Conservation (phyloP, 228 moss, liverwort and hornwort species). For the Sphagnum fallax region DNA sequence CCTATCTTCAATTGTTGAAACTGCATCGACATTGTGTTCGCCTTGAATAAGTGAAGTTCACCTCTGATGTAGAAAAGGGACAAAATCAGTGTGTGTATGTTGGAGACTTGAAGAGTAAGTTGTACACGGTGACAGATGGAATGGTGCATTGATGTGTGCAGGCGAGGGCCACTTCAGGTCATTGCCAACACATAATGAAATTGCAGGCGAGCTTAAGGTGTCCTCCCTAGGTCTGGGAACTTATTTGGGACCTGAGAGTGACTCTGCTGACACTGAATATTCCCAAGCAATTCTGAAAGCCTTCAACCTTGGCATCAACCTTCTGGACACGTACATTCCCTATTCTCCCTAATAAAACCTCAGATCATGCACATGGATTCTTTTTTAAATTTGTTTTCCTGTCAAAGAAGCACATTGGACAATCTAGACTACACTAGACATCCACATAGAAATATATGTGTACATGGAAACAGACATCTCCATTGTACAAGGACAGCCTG, state of each 20-base stretch:
- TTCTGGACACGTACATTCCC: slow-evolving; percentile 41
- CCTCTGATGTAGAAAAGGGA: not conserved
- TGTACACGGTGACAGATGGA: not conserved
- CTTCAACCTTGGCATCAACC: slow-evolving; percentile 29
- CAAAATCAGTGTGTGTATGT: not conserved
- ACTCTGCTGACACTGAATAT: slow-evolving; percentile 24
- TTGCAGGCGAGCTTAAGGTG: slow-evolving; percentile 22
- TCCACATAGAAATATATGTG: no score
- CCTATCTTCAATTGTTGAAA: no score
- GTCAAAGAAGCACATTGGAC: no score
- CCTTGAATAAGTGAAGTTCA: no score
- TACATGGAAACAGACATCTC: no score
- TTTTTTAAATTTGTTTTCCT: no score
- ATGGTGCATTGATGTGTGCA: slow-evolving; percentile 3
- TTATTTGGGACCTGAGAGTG: slow-evolving; percentile 32
- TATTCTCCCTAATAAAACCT: no score
- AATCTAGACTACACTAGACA: no score
- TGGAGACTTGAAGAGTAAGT: not conserved
- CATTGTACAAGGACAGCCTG: no score
- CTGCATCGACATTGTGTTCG: no score
- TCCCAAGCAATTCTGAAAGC: slow-evolving; percentile 23
- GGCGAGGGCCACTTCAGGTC: slow-evolving; percentile 49
- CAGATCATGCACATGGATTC: no score
- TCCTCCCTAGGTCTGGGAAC: slow-evolving; percentile 50
- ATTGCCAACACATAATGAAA: slow-evolving; percentile 30